A percentile compares a stretch with the other conserved stretches of the same genome.
Evolutionary conservation across 192 early-diverging fungal species (phyloP).

Genomic region (Backusella macrospora): DNA sequence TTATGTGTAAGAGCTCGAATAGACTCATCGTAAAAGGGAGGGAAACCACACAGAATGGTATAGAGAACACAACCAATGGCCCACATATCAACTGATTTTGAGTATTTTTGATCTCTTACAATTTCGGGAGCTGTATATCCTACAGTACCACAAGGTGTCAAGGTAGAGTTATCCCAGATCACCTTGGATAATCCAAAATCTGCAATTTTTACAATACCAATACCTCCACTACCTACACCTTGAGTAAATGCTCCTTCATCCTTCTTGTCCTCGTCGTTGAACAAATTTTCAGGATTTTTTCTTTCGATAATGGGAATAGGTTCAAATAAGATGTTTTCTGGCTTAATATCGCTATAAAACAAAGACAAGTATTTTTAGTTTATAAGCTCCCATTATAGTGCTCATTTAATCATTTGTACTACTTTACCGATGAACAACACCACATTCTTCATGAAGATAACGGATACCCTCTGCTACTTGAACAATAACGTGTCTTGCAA

Average conservation of each 20-base stretch:
- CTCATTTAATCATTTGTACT: background rate
- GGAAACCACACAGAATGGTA: slow-evolving; percentile 79
- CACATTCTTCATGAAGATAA: slow-evolving; percentile 81
- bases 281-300: slow-evolving; percentile 32
- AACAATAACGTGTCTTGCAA: slow-evolving; percentile 80
- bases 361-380: background rate
- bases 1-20: slow-evolving; percentile 80
- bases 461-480: slow-evolving; percentile 85
- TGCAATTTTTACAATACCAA: slow-evolving; percentile 82
- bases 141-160: slow-evolving; percentile 91
- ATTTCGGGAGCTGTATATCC: slow-evolving; percentile 95
- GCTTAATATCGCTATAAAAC: slow-evolving; percentile 82
- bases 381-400: background rate
- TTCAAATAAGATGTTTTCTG: slow-evolving; percentile 88
- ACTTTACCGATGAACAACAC: slow-evolving; percentile 72
- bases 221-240: slow-evolving; percentile 79
- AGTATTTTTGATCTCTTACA: slow-evolving; percentile 76
- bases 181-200: slow-evolving; percentile 92
- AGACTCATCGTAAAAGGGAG: slow-evolving; percentile 83
- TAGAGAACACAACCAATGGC: slow-evolving; percentile 87
- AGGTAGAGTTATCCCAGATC: slow-evolving; percentile 78
- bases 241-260: slow-evolving; percentile 75
- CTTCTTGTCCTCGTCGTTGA: slow-evolving; percentile 67
- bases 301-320: slow-evolving; percentile 64
- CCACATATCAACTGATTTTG: slow-evolving; percentile 87